Evolutionary conservation across 371 early-diverging fungal species (phyloP).

Genomic region (Rhizopus delemar): DNA sequence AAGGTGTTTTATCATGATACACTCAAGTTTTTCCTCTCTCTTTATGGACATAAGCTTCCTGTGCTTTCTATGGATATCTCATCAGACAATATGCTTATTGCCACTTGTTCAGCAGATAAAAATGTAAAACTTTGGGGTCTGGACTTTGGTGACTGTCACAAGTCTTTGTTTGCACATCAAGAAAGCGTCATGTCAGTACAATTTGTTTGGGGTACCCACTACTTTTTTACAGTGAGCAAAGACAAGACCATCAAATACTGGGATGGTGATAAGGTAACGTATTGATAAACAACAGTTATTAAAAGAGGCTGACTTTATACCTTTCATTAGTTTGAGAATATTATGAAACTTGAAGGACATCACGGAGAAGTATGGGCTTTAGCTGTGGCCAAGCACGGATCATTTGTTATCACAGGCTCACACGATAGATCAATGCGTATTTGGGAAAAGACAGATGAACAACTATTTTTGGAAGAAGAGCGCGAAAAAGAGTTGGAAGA

Average conservation of each 20-base stretch:
- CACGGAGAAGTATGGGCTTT: conserved; percentile 93
- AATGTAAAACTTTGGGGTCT: conserved; percentile 97
- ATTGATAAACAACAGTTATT: neutral
- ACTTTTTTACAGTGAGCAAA: conserved; percentile 88
- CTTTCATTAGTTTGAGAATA: conserved; percentile 79
- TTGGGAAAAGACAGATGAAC: conserved; percentile 95
- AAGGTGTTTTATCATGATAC: conserved; percentile 95
- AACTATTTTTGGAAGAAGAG: conserved; percentile 94
- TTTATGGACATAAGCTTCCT: conserved; percentile 96
- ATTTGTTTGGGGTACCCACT: conserved; percentile 93
- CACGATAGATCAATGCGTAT: conserved; percentile 92
- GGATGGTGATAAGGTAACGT: conserved; percentile 88
- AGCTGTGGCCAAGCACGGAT: conserved; percentile 84
- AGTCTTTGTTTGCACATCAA: conserved; percentile 90
- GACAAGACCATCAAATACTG: conserved; percentile 92
- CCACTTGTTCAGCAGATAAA: conserved; percentile 94
- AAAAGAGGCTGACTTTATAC: neutral
- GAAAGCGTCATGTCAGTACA: conserved; percentile 85
- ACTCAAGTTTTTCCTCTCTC: conserved; percentile 91
- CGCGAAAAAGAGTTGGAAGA: conserved; percentile 92
- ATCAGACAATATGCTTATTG: conserved; percentile 84
- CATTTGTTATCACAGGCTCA: conserved; percentile 81
- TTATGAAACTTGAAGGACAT: conserved; percentile 88
- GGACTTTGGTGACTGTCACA: conserved; percentile 98
- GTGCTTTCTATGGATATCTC: conserved; percentile 96